Conservation (phyloP, 306 rosid species). For the Arachis hypogaea region DNA sequence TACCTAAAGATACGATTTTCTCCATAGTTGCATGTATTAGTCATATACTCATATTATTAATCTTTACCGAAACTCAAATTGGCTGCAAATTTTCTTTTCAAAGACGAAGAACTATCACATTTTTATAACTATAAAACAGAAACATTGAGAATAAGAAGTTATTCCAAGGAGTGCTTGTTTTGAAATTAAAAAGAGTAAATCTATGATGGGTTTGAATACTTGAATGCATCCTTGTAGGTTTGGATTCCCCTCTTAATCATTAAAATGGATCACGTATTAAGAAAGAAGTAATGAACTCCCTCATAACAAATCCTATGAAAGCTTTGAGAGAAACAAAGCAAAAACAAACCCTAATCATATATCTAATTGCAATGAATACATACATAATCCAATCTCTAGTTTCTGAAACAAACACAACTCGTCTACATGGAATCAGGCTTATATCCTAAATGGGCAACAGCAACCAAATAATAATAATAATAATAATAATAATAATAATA, state of each 20-base stretch:
- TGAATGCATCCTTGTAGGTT: background rate
- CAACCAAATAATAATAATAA: no score
- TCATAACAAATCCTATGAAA: background rate
- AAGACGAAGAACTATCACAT: conserved; percentile 5
- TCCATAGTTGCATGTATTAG: background rate
- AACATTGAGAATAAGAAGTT: background rate
- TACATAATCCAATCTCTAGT: conserved; percentile 9
- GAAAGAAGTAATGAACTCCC: background rate
- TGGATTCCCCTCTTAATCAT: background rate
- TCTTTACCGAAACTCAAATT: conserved; percentile 2
- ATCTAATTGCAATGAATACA: background rate
- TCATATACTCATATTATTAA: background rate
- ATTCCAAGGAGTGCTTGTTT: background rate
- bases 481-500: no score
- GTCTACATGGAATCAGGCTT: background rate
- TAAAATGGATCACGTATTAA: background rate
- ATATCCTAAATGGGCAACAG: background rate
- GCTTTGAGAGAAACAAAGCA: background rate
- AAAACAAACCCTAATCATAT: no score
- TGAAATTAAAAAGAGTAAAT: background rate
- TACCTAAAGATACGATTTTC: background rate
- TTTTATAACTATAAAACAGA: background rate
- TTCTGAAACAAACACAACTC: background rate
- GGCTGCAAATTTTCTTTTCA: conserved; percentile 9
- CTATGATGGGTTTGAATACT: background rate